Percentiles rank a stretch among this genome's conserved stretches.
Conservation (phyloP, 2,329 filamentous ascomycete species). For the Hypocrella siamensis region DNA sequence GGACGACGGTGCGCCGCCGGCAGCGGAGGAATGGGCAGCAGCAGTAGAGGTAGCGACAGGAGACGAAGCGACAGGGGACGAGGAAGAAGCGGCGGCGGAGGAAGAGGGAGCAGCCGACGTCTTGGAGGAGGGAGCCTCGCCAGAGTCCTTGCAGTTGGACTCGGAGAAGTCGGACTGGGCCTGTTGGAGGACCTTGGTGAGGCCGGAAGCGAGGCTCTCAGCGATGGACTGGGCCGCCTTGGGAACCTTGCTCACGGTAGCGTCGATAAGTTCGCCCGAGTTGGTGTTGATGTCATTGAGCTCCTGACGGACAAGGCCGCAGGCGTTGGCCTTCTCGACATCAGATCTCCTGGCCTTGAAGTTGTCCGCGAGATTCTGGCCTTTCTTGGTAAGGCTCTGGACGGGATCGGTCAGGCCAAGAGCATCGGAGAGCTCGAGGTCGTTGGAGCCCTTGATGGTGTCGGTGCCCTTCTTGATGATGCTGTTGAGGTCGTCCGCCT, state of each 20-base stretch:
- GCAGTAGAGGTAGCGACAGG: not conserved
- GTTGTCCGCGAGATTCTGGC: constrained; percentile 9
- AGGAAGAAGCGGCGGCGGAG: constrained; percentile 1
- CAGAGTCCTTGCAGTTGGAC: constrained; percentile 14
- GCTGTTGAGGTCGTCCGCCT: constrained; percentile 8
- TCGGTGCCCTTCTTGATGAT: constrained; percentile 6
- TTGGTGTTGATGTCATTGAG: constrained; percentile 9
- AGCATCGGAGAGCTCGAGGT: constrained; percentile 6
- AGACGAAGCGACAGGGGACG: constrained; percentile 1
- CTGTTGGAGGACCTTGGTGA: constrained; percentile 10
- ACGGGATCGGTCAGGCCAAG: constrained; percentile 7
- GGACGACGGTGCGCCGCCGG: not conserved
- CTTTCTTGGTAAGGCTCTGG: constrained; percentile 10
- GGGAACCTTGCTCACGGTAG: constrained; percentile 15
- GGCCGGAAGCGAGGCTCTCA: constrained; percentile 9
- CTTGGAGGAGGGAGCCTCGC: not conserved
- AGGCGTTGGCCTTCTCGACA: constrained; percentile 13
- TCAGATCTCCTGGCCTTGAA: constrained; percentile 12
- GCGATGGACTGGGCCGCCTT: constrained; percentile 12
- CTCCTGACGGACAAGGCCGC: constrained; percentile 10
- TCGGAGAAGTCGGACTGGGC: constrained; percentile 11
- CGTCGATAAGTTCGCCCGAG: constrained; percentile 13
- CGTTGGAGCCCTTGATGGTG: constrained; percentile 5
- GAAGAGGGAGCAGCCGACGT: constrained; percentile 1
- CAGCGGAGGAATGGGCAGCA: not conserved